Evolutionary conservation across 805 yeast genomes (phyloP), one percentile per base, ranked within the genome.

Genomic region (Myxozyma melibiosi): DNA sequence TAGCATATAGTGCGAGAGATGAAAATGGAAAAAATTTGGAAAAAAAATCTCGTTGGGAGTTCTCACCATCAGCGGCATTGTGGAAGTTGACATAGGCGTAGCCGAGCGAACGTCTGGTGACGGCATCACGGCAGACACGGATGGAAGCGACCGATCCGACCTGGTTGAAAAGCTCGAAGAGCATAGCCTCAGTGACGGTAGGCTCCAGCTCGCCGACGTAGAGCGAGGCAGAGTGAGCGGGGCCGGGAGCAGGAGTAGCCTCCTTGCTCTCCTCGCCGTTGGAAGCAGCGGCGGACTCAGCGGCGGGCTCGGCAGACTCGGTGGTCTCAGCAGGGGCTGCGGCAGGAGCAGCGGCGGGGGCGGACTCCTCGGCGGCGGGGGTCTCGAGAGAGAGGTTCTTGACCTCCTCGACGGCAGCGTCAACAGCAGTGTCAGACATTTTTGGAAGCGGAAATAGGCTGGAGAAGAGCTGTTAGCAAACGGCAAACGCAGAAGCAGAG

Each of bases 71-170:
- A 64, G 81, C 88, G 67, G 81, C 77, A 75, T 85, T 84, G 79
- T 86, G 90, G 85, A 80, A 94, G 86, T 94, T 94, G 71, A 94
- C 97, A 79, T 94, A 94, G 70, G 97, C 99, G 76, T 94, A 94
- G 73, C 99, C 98, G 68, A 94, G 84, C 62, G 98, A 92, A 73
- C 90, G 90, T 80, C 92, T 89, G 74, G 97, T 85, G 68, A 94
- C 86, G 67, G 97, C 96, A 73, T 94, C 98, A 79, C 99, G 92
- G 81, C 99, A 94, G 65, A 94, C 97, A 80, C 98, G 91, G 75
- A 94, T 91, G 63, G 97, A 89, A 31, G 97, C 83, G 60, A 94
- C 98, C 71, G 89, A 90, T 67, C 98, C 99, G 69, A 92, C 81
- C 71, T 88, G 90, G 65, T 96, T 88, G 80, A 94, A 94, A 70